These are phyloP conservation scores for Taphrina deformans DNA, from an alignment of 1,139 yeast species.

Conservation along the genomic window DNA sequence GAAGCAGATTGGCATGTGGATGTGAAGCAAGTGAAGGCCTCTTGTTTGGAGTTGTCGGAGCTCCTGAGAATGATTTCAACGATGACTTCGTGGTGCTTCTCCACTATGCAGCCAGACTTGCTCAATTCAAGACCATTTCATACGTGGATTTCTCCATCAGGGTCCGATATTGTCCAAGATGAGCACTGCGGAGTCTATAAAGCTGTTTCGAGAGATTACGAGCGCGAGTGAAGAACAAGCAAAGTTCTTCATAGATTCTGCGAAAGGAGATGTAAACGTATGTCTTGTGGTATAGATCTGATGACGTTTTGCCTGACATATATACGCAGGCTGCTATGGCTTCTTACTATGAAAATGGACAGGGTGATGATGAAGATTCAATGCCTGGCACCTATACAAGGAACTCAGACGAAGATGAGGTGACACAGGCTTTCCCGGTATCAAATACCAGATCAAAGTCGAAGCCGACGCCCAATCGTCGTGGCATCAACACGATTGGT, in stretches of 20 bases:
- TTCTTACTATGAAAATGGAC: not conserved
- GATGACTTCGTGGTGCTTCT: not conserved
- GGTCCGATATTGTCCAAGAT: not conserved
- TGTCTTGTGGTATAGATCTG: not conserved
- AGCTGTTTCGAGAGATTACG: not conserved
- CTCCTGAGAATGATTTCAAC: not conserved
- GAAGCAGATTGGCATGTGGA: too few relatives aligned
- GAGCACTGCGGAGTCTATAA: constrained; percentile 8
- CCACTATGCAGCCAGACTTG: not conserved
- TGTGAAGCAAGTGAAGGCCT: too few relatives aligned
- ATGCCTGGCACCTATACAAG: not conserved
- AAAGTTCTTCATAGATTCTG: not conserved
- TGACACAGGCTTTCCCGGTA: not conserved
- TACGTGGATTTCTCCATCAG: too few relatives aligned
- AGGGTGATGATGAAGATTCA: not conserved
- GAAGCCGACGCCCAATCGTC: not conserved
- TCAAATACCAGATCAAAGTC: not conserved
- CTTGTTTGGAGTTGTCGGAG: too few relatives aligned
- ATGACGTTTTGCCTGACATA: not conserved
- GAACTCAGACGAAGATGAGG: not conserved
- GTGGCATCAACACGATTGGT: constrained; percentile 48
- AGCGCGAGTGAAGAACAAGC: constrained; percentile 12
- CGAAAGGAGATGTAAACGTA: constrained; percentile 22
- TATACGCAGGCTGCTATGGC: constrained; percentile 10
- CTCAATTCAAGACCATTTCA: too few relatives aligned